Evolutionary conservation across 495 filamentous ascomycete species (phyloP), one percentile per base, ranked within the genome.

Genomic region (Ramalina intermedia): DNA sequence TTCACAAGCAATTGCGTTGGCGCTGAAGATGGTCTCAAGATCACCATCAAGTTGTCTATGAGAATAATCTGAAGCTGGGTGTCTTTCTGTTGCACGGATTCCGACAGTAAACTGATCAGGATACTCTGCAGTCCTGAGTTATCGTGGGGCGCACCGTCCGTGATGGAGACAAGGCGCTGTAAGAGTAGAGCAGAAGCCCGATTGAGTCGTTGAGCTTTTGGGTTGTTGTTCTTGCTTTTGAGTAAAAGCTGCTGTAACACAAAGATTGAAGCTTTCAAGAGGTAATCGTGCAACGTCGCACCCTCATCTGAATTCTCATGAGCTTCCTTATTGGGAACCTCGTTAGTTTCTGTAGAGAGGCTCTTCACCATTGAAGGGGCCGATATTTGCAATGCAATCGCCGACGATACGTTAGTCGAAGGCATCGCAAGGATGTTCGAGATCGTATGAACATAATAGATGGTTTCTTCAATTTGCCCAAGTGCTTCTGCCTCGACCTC

Each of bases 361-460:
- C 29, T 33, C 29, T 33, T 9, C 1, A 33, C 12, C 2, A 33
- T 11, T 33, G 29, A 33, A 33, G 29, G 29, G 7, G 29, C 29
- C n/a, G 4, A 45, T 17, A 59, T 17, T 29, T 66, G 65, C 16
- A 55, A 61, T 14, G 78, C 76, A 6, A 86, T 64, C 0, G 73
- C 69, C n/a, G 69, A 66, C 78, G 81, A 82, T 26, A 75, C 69
- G 33, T 66, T 67, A 41, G 74, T 72, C 11, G 80, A 75, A 3
- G 78, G 72, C 64, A 72, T 78, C 39, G 71, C 67, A 35, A 93
- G 66, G 29, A 90, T 66, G 53, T 84, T 85, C 14, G 79, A 81
- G 0, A 91, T 62, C 2, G 81, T 82, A 52, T 78, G 79, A 14
- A 94, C 61, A 56, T 91, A 81, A 60, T 96, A 94, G 12, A 82